Evolutionary conservation across 2,329 filamentous ascomycete genomes (phyloP), one percentile per base, ranked within the genome.

Genomic region (Calonectria montana): DNA sequence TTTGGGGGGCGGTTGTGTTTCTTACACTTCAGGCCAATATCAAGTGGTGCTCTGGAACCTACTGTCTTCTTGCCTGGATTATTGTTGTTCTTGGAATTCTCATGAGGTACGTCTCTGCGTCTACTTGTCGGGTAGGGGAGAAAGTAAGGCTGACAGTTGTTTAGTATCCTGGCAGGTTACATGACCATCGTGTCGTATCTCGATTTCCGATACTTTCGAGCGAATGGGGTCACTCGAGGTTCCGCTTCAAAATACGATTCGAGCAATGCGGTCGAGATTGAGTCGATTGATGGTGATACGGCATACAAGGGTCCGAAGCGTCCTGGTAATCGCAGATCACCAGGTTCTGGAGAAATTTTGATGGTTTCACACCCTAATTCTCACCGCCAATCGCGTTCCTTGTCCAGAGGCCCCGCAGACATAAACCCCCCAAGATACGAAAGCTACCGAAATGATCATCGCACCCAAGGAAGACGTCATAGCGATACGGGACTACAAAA

Each of bases 1-100:
- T 86, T 74, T 87, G 85, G 84, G 67, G 59, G n/a, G 73, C 73
- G 3, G 71, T 74, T 15, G 70, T 59, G 1, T 74, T 67, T 31
- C 45, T 74, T 53, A 66, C 53, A 25, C 27, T 74, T 13, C 50
- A 67, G 13, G 16, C 71, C 21, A 74, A 74, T 43, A 45, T 47
- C 18, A 39, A 45, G 27, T 65, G 63, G 27, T 74, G 73, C 16
- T 29, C 23, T 4, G 73, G 67, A 2, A 47, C 62, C 18, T 73
- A 57, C 29, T 74, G 73, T 6, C 50, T 53, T 15, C 63, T 73
- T 6, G 65, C 65, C 9, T 74, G 73, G 73, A 43, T 69, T 13
- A 66, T 74, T 8, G 41, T 69, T 15, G 48, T 41, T 21, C 62
- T 74, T 27, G 39, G 35, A 13, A 53, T 65, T 16, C 1, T 53